Evolutionary conservation across 225 moss, liverwort and hornwort genomes (phyloP).

Genomic region (Physcomitrium patens): DNA sequence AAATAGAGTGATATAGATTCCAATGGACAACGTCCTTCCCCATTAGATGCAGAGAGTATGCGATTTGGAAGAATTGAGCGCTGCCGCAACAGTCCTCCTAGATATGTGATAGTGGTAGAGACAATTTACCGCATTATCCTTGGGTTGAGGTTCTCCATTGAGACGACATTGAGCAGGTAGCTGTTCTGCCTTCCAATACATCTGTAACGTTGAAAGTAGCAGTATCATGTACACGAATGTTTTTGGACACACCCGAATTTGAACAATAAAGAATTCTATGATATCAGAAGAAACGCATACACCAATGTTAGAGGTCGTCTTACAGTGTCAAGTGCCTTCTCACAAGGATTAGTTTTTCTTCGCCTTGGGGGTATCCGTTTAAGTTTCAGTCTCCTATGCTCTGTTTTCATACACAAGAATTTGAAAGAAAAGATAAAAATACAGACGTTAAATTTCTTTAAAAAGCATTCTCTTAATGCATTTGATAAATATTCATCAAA

Average conservation of each 20-base stretch:
- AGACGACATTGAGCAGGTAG: constrained; percentile 39
- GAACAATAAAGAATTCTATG: not conserved
- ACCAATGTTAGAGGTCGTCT: constrained; percentile 14
- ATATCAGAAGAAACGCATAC: not conserved
- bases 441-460: not conserved
- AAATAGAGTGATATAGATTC: not conserved
- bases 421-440: not conserved
- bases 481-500: not conserved
- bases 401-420: constrained; percentile 32
- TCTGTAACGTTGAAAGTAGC: constrained; percentile 32
- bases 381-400: constrained; percentile 79
- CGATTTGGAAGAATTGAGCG: not conserved
- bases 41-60: too few species aligned
- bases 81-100: not conserved
- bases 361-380: constrained; percentile 60
- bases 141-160: constrained; percentile 54
- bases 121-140: constrained; percentile 34
- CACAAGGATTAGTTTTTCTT: constrained; percentile 72
- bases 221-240: not conserved
- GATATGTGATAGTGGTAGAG: not conserved
- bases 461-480: not conserved
- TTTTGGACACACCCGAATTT: not conserved
- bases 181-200: constrained; percentile 70
- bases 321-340: constrained; percentile 83
- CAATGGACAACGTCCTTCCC: not conserved